Evolutionary conservation across 2,329 filamentous ascomycete genomes (phyloP).

Genomic region (Hymenoscyphus fructigenus): DNA sequence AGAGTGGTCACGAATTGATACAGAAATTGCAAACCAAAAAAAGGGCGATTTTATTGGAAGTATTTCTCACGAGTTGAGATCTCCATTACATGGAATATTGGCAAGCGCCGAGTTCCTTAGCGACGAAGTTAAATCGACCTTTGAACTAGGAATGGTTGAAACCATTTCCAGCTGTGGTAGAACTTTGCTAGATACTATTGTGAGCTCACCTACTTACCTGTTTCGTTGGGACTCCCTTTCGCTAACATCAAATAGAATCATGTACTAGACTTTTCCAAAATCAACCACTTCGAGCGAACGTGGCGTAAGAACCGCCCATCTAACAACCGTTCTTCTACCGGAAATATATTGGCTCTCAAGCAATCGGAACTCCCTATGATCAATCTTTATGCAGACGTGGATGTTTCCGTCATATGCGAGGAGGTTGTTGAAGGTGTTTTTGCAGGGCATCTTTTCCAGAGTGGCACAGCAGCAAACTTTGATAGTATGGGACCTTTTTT

Average conservation of each 20-base stretch:
- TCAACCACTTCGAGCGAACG: slow-evolving; percentile 37
- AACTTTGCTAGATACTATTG: slow-evolving; percentile 41
- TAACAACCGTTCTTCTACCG: neutral
- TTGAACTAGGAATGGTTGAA: slow-evolving; percentile 36
- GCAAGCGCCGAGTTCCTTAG: slow-evolving; percentile 51
- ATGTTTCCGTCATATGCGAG: slow-evolving; percentile 36
- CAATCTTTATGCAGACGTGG: slow-evolving; percentile 36
- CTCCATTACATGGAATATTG: slow-evolving; percentile 57
- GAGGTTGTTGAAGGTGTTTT: slow-evolving; percentile 39
- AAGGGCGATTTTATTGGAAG: slow-evolving; percentile 60
- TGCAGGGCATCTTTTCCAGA: slow-evolving; percentile 37
- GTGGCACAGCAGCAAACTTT: slow-evolving; percentile 34
- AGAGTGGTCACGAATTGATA: slow-evolving; percentile 54
- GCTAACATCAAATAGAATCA: slow-evolving; percentile 35
- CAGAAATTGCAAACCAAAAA: slow-evolving; percentile 49
- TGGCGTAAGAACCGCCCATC: slow-evolving; percentile 32
- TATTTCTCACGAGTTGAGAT: slow-evolving; percentile 58
- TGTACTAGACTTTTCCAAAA: slow-evolving; percentile 44
- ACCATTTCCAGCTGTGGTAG: slow-evolving; percentile 40
- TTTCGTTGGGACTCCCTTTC: neutral
- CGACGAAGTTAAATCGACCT: slow-evolving; percentile 39
- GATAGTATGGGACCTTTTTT: slow-evolving; percentile 17
- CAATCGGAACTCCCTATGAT: slow-evolving; percentile 38
- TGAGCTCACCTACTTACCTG: slow-evolving; percentile 18
- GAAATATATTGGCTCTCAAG: slow-evolving; percentile 20